Conservation (phyloP, 495 filamentous ascomycete genomes). For the Penicillium angulare region DNA sequence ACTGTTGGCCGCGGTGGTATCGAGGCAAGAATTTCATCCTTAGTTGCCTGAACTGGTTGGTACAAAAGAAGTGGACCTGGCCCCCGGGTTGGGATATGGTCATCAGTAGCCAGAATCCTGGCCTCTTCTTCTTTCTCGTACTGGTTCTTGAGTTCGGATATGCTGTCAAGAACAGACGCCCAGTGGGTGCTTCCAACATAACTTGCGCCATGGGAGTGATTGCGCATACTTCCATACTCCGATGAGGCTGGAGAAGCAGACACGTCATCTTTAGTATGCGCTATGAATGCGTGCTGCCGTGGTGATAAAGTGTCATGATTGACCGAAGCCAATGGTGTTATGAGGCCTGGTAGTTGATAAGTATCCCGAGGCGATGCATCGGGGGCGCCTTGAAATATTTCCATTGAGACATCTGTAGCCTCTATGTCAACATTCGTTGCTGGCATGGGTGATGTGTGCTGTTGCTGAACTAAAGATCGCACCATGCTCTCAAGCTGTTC, state of each 20-base stretch:
- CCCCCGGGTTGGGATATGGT: background rate
- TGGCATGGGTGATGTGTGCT: background rate
- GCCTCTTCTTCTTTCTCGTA: background rate
- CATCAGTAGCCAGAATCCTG: background rate
- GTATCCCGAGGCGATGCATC: background rate
- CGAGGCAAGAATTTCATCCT: background rate
- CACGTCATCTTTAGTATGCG: background rate
- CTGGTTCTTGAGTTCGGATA: background rate
- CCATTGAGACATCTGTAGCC: background rate
- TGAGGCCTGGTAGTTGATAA: background rate
- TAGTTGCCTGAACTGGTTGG: background rate
- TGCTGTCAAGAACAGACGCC: background rate
- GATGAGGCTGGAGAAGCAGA: background rate
- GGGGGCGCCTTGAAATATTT: background rate
- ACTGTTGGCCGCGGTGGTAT: background rate
- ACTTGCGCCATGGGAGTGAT: background rate
- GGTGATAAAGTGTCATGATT: background rate
- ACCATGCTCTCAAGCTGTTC: background rate
- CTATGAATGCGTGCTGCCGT: background rate
- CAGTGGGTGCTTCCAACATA: background rate
- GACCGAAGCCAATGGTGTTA: background rate
- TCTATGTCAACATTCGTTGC: background rate
- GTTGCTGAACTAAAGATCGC: background rate
- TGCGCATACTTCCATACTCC: background rate
- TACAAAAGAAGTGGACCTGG: background rate